Evolutionary conservation across 768 basidiomycete species (phyloP).

Genomic region (Boletus fagicola): DNA sequence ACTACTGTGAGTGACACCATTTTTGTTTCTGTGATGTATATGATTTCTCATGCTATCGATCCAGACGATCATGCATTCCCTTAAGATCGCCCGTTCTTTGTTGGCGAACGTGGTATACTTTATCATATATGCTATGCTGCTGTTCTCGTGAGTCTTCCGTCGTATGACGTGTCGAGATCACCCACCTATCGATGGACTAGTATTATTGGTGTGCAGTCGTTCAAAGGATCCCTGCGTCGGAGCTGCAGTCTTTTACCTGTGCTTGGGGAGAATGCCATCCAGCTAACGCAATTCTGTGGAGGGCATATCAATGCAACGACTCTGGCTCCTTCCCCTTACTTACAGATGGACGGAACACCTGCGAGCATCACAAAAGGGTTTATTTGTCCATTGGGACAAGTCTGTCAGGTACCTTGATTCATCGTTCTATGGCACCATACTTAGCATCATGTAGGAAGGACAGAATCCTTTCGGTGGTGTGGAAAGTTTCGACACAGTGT

Average conservation of each 20-base stretch:
- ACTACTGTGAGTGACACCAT: conserved; percentile 64
- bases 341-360: conserved; percentile 38
- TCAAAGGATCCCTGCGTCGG: conserved; percentile 79
- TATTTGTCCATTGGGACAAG: conserved; percentile 83
- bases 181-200: conserved; percentile 27
- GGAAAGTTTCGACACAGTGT: conserved; percentile 88
- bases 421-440: neutral
- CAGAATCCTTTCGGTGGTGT: conserved; percentile 64
- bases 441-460: conserved; percentile 44
- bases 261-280: conserved; percentile 49
- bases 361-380: conserved; percentile 67
- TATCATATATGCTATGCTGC: conserved; percentile 80
- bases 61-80: conserved; percentile 83
- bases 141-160: conserved; percentile 69
- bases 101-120: conserved; percentile 89
- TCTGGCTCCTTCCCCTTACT: conserved; percentile 44
- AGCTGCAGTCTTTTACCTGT: conserved; percentile 56
- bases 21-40: neutral
- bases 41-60: conserved; percentile 8
- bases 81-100: conserved; percentile 89
- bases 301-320: conserved; percentile 68
- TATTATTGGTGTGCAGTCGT: conserved; percentile 92
- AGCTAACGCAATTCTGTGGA: conserved; percentile 69
- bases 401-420: conserved; percentile 60
- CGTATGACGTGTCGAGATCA: neutral